A percentile compares a stretch with the other conserved stretches of the same genome.
These are phyloP conservation scores for Thecaphora thlaspeos DNA, from an alignment of 1,284 basidiomycete species.

Conservation along the genomic window DNA sequence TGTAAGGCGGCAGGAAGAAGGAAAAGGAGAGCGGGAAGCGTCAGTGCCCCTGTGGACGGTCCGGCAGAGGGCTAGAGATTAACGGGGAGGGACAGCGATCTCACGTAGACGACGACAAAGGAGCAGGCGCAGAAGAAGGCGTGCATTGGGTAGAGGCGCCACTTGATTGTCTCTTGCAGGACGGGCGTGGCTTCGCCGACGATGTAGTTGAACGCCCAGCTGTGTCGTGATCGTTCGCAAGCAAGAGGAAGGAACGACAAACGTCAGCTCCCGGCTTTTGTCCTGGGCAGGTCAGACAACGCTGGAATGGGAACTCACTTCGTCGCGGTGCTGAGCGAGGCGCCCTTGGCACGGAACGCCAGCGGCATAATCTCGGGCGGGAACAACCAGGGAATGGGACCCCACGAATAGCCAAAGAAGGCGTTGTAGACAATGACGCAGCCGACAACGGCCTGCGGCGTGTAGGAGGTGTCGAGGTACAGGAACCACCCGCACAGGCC, in stretches of 20 bases:
- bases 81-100: too few species aligned
- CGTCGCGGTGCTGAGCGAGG: constrained; percentile 58
- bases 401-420: constrained; percentile 72
- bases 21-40: too few species aligned
- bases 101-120: constrained; percentile 65
- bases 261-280: too few species aligned
- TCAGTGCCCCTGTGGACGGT: too few species aligned
- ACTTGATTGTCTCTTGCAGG: constrained; percentile 83
- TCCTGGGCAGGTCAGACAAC: too few species aligned
- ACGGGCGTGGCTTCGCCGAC: constrained; percentile 87
- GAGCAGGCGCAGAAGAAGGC: constrained; percentile 88
- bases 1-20: too few species aligned
- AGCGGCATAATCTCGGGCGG: constrained; percentile 67
- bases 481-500: constrained; percentile 86
- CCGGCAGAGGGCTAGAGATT: too few species aligned
- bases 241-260: constrained; percentile 62
- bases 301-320: too few species aligned
- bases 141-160: constrained; percentile 94
- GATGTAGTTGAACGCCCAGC: constrained; percentile 69
- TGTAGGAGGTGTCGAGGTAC: constrained; percentile 71
- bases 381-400: constrained; percentile 82
- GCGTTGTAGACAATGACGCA: constrained; percentile 91
- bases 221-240: constrained; percentile 72
- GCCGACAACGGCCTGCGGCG: constrained; percentile 79
- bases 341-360: constrained; percentile 70